A percentile compares a stretch with the other conserved stretches of the same genome.
Conservation (phyloP, 2,329 filamentous ascomycete genomes). For the Penicillium palitans region DNA sequence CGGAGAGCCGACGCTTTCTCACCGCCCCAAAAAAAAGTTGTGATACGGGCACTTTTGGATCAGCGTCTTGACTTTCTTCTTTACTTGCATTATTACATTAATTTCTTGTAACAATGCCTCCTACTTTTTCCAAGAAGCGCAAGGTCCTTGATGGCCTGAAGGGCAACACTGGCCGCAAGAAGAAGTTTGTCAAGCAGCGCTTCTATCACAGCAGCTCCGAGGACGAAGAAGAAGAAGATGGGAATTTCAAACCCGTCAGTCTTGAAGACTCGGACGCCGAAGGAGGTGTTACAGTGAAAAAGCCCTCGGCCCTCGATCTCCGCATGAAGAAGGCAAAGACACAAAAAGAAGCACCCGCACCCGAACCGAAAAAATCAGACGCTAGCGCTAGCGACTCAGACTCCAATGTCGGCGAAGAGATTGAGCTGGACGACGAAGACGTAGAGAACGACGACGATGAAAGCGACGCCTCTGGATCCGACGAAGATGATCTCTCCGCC, state of each 20-base stretch:
- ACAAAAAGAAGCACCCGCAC: conserved; percentile 11
- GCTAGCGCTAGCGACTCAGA: conserved; percentile 25
- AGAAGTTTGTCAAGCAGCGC: conserved; percentile 63
- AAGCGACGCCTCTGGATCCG: conserved; percentile 44
- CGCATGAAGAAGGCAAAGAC: conserved; percentile 22
- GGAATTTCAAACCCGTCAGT: conserved; percentile 53
- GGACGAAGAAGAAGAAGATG: conserved; percentile 54
- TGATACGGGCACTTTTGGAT: conserved; percentile 17
- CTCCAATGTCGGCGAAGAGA: conserved; percentile 32
- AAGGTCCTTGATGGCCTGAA: conserved; percentile 61
- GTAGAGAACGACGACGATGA: conserved; percentile 36
- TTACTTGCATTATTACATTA: conserved; percentile 11
- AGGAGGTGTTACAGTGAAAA: conserved; percentile 20
- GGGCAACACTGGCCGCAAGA: conserved; percentile 52
- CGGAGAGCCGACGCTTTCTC: conserved; percentile 26
- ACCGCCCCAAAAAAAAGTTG: conserved; percentile 37
- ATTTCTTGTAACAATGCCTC: conserved; percentile 38
- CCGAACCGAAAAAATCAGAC: conserved; percentile 18
- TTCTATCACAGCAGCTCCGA: conserved; percentile 64
- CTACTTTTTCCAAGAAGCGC: conserved; percentile 52
- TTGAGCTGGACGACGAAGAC: conserved; percentile 32
- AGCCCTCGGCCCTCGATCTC: conserved; percentile 12
- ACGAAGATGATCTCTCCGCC: conserved; percentile 40
- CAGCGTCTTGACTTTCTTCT: conserved; percentile 3
- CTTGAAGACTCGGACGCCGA: conserved; percentile 50